These are phyloP conservation scores for Fusarium transvaalense DNA, from an alignment of 2,329 filamentous ascomycete genomes.

Conservation along the genomic window DNA sequence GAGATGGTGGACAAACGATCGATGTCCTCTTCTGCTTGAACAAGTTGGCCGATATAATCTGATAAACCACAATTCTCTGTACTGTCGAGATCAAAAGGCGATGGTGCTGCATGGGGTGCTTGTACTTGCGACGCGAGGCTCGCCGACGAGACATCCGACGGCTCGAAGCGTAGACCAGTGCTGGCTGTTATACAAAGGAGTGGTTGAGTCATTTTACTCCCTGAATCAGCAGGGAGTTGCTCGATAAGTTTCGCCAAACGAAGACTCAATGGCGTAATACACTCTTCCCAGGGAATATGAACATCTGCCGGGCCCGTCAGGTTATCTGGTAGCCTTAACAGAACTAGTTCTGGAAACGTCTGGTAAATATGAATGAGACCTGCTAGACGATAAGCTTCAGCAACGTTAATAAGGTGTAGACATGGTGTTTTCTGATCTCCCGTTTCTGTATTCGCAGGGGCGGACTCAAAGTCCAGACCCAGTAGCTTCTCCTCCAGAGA, in stretches of 20 bases:
- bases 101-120: not conserved
- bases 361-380: conserved; percentile 57
- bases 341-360: conserved; percentile 53
- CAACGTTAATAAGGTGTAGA: conserved; percentile 52
- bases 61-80: conserved; percentile 34
- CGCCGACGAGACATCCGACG: accelerated
- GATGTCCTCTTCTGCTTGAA: conserved; percentile 34
- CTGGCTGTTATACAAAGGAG: conserved; percentile 53
- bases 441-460: conserved; percentile 39
- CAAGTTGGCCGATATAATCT: conserved; percentile 25
- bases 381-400: conserved; percentile 55
- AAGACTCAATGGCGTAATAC: conserved; percentile 50
- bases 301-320: not conserved
- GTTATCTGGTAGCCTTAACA: conserved; percentile 46
- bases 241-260: conserved; percentile 49
- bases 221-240: conserved; percentile 51
- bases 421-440: conserved; percentile 48
- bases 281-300: conserved; percentile 50
- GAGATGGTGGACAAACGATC: conserved; percentile 4
- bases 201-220: conserved; percentile 53
- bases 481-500: conserved; percentile 52
- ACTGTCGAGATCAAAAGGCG: not conserved
- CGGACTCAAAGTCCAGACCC: conserved; percentile 45
- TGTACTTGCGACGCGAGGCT: not conserved
- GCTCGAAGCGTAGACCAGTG: conserved; percentile 48